Base-by-base conservation (phyloP, 306 rosid species). In the Gillenia trifoliata region DNA sequence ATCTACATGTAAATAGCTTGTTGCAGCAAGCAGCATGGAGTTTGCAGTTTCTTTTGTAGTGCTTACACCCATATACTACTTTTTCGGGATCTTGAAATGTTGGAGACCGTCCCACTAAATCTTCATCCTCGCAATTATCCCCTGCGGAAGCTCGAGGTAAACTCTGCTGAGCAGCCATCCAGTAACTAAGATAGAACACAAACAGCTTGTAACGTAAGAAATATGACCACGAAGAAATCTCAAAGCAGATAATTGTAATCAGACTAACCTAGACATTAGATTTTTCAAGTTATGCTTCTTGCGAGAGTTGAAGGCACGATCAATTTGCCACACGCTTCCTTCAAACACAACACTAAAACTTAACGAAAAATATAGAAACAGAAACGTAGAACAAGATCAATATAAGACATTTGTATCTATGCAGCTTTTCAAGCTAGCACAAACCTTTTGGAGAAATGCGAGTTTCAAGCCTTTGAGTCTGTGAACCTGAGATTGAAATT, bases 21-120 rank as follows among this genome's bases (percentile, higher is more conserved):
- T 91, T 93, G 67, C 98, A 94, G 83, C 98, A 94, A 78, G 85
- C 83, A 79, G 98, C 97, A 26, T 78, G 90, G 49, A 94, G 85
- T 76, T 94, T 94, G 90, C 97, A 94, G 86, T 90, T 94, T 82
- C 97, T 89, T 82, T 88, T 90, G 85, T 91, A 94, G 75, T 94
- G 98, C 80, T 90, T 90, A 77, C 98, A 94, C 20, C 98, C 98
- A 52, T 91, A 92, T 49, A 85, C 79, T 45, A 72, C 79, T 75
- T 83, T 88, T 79, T 88, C 89, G 0, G 80, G 69, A 81, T 92
- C 93, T 66, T 79, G 83, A 82, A 85, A 91, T 76, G 93, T 85
- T 55, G 93, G 89, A 4, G 79, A 70, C 30, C 73, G 68, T 72
- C 89, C 97, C 59, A 70, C 85, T 77, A 78, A 79, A 55, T 87